Conservation (phyloP, 2,329 filamentous ascomycete genomes). For the Diaporthe amygdali region DNA sequence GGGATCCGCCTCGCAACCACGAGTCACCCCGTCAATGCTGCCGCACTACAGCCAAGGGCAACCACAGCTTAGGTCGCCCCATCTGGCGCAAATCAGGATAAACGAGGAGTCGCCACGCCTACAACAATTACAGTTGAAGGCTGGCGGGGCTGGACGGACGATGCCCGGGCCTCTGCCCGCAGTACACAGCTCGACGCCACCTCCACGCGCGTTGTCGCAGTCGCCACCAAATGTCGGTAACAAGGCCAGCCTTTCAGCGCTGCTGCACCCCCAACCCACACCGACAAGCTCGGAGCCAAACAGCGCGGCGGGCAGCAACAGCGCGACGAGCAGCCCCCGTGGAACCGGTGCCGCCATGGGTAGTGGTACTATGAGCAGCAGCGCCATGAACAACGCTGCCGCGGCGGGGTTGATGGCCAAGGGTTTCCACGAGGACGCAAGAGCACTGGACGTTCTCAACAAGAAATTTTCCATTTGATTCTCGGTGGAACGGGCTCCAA, state of each 20-base stretch:
- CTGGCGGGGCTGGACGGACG: slow-evolving; percentile 31
- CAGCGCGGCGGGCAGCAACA: slow-evolving; percentile 48
- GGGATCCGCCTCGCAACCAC: slow-evolving; percentile 19
- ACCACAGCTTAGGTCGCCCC: slow-evolving; percentile 35
- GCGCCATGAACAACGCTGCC: background rate
- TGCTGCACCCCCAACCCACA: slow-evolving; percentile 59
- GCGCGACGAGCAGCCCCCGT: slow-evolving; percentile 56
- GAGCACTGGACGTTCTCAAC: slow-evolving; percentile 34
- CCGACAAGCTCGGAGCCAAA: slow-evolving; percentile 50
- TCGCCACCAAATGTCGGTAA: slow-evolving; percentile 50
- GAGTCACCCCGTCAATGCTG: slow-evolving; percentile 23
- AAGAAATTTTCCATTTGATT: slow-evolving; percentile 35
- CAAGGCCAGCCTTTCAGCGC: slow-evolving; percentile 53
- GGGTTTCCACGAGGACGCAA: slow-evolving; percentile 31
- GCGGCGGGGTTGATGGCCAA: slow-evolving; percentile 17
- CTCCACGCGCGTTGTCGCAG: slow-evolving; percentile 51
- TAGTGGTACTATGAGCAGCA: background rate
- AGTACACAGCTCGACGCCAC: slow-evolving; percentile 36
- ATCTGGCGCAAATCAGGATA: slow-evolving; percentile 38
- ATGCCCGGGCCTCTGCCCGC: slow-evolving; percentile 46
- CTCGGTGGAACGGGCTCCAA: background rate
- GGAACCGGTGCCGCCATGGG: background rate
- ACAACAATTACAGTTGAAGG: slow-evolving; percentile 41
- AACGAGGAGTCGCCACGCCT: slow-evolving; percentile 48
- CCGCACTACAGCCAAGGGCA: slow-evolving; percentile 24